A percentile compares a stretch with the other conserved stretches of the same genome.
Conservation (phyloP, 495 filamentous ascomycete genomes). For the Penicillium canariense region DNA sequence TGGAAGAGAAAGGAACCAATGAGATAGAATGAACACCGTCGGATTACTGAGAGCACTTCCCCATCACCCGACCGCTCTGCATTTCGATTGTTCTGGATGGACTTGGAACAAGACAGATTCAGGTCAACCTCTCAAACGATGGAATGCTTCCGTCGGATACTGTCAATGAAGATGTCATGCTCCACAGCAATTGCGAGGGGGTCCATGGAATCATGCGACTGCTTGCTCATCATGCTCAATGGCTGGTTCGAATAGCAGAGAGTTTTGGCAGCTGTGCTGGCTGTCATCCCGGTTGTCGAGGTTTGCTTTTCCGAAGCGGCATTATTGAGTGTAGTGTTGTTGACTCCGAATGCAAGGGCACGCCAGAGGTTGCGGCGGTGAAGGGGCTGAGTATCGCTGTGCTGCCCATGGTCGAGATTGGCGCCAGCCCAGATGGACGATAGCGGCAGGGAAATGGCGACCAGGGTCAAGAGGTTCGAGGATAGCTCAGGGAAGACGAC, state of each 20-base stretch:
- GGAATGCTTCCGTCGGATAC: conserved; percentile 7
- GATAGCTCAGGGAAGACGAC: conserved; percentile 54
- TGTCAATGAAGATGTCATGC: conserved; percentile 33
- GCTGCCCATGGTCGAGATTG: conserved; percentile 29
- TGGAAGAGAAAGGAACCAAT: background rate
- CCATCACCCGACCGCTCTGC: background rate
- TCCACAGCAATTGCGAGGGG: conserved; percentile 35
- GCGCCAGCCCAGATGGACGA: conserved; percentile 74
- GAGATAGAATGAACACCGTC: background rate
- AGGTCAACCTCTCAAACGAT: conserved; percentile 3
- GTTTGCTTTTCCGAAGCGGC: background rate
- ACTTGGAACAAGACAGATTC: background rate
- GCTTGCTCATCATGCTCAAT: conserved; percentile 12
- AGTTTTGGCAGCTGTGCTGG: conserved; percentile 21
- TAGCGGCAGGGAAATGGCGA: conserved; percentile 73
- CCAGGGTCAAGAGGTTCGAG: conserved; percentile 62
- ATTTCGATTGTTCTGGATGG: background rate
- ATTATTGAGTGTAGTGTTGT: conserved; percentile 20
- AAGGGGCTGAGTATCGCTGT: conserved; percentile 1
- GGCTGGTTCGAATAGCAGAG: conserved; percentile 31
- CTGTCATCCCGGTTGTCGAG: conserved; percentile 11
- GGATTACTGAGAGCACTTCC: background rate
- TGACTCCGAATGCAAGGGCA: conserved; percentile 16
- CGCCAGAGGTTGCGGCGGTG: conserved; percentile 31
- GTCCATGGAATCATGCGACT: conserved; percentile 13